Evolutionary conservation across 2,329 filamentous ascomycete genomes (phyloP).

Genomic region (Sporothrix inflata): DNA sequence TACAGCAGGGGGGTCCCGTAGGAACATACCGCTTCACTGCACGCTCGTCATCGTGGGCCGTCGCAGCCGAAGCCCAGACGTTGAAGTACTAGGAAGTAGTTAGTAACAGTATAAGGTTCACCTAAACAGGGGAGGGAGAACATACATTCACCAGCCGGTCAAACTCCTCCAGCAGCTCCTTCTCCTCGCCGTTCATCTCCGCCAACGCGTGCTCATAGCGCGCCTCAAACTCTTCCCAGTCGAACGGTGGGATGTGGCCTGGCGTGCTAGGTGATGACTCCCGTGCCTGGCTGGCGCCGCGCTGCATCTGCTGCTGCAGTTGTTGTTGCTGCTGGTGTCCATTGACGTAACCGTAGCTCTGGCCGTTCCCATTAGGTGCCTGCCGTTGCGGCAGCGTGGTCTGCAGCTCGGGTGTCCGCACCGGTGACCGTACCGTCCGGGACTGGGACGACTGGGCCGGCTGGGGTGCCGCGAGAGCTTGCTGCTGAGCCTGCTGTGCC

Average conservation of each 20-base stretch:
- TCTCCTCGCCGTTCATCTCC: constrained; percentile 66
- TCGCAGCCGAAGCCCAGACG: constrained; percentile 75
- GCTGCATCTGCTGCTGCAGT: constrained; percentile 14
- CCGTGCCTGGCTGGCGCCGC: constrained; percentile 15
- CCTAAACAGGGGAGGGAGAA: neutral
- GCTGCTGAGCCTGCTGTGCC: neutral
- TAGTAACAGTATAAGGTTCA: neutral
- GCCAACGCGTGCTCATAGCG: constrained; percentile 69
- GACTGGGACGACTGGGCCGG: neutral
- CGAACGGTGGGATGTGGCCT: constrained; percentile 59
- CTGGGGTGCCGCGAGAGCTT: neutral
- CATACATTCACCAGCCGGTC: constrained; percentile 66
- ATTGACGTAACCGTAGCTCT: constrained; percentile 34
- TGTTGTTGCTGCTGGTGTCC: constrained; percentile 35
- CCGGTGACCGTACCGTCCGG: constrained; percentile 32
- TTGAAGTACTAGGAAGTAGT: constrained; percentile 63
- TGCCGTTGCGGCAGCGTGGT: constrained; percentile 22
- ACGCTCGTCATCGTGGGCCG: constrained; percentile 73
- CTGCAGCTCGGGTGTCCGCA: constrained; percentile 46
- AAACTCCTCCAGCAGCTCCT: constrained; percentile 68
- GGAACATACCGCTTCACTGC: constrained; percentile 70
- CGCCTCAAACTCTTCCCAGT: constrained; percentile 77
- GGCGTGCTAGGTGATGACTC: constrained; percentile 52
- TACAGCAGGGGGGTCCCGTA: neutral
- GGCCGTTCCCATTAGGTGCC: constrained; percentile 7